Percentiles rank a stretch among this genome's conserved stretches.
phyloP scores from a whole-genome alignment of 352 stramenopile species.

The Peronospora farinosa region DNA sequence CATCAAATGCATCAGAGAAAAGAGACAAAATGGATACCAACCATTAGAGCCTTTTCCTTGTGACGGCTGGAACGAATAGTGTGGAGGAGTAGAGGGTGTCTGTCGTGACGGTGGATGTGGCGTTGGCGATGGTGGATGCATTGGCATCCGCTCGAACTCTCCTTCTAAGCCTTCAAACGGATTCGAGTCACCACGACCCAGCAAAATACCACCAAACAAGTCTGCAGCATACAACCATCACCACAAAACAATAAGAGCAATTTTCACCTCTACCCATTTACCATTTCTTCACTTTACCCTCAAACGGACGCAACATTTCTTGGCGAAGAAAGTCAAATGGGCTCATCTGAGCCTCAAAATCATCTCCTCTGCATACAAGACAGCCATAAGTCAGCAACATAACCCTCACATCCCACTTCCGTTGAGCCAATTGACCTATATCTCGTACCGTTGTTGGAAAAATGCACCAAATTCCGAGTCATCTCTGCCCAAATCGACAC shows the following conservation, averaged over 20 bases:
- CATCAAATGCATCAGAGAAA: not conserved
- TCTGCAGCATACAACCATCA: conserved; percentile 21
- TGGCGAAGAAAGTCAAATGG: conserved; percentile 76
- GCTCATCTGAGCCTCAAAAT: conserved; percentile 73
- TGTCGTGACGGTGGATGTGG: conserved; percentile 38
- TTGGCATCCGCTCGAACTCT: conserved; percentile 60
- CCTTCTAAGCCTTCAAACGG: conserved; percentile 60
- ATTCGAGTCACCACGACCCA: conserved; percentile 29
- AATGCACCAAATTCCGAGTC: conserved; percentile 39
- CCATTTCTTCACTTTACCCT: conserved; percentile 28
- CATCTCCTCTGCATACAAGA: conserved; percentile 39
- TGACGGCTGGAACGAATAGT: conserved; percentile 72
- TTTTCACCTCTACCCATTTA: not conserved
- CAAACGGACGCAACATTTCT: conserved; percentile 77
- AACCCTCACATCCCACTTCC: not conserved
- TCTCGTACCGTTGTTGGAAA: conserved; percentile 48
- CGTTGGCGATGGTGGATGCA: conserved; percentile 36
- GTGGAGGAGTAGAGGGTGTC: conserved; percentile 47
- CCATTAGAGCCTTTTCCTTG: conserved; percentile 27
- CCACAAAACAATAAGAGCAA: conserved; percentile 1
- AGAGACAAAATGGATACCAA: conserved; percentile 9
- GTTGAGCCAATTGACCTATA: not conserved
- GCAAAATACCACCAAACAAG: conserved; percentile 46
- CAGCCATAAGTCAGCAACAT: conserved; percentile 1
- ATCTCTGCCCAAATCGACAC: conserved; percentile 8